Conservation (phyloP, 495 filamentous ascomycete species). For the Staphylotrichum tortipilum region DNA sequence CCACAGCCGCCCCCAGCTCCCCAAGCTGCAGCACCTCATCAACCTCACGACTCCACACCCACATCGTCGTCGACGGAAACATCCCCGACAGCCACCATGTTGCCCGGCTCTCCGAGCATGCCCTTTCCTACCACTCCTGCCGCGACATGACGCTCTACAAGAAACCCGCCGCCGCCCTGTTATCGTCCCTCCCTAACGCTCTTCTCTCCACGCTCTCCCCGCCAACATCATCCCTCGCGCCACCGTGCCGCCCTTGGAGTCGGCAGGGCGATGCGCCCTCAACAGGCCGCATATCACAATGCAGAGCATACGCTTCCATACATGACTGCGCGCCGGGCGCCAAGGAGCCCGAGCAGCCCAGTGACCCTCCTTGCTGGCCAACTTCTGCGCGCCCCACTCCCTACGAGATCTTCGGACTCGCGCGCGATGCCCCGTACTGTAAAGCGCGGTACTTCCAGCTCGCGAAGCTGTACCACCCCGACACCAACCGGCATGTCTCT, state of each 20-base stretch:
- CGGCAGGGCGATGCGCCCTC: not conserved
- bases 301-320: conserved; percentile 17
- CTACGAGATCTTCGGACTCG: conserved; percentile 75
- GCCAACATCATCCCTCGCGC: conserved; percentile 21
- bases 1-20: no score
- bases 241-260: conserved; percentile 19
- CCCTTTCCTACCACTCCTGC: conserved; percentile 22
- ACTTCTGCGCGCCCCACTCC: conserved; percentile 56
- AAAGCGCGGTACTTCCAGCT: conserved; percentile 80
- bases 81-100: conserved; percentile 3
- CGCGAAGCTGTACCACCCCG: conserved; percentile 93
- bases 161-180: conserved; percentile 24
- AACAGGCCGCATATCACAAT: not conserved
- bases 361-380: conserved; percentile 31
- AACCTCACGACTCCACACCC: not conserved
- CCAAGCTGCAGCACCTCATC: no score
- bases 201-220: conserved; percentile 11
- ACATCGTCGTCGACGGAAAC: not conserved
- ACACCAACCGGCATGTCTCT: conserved; percentile 46
- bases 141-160: conserved; percentile 22
- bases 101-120: conserved; percentile 21
- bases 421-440: conserved; percentile 58
- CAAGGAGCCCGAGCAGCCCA: conserved; percentile 9
- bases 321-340: not conserved
- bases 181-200: conserved; percentile 17